Base-by-base conservation (phyloP, 2,329 filamentous ascomycete genomes). In the Trichoderma gracile region DNA sequence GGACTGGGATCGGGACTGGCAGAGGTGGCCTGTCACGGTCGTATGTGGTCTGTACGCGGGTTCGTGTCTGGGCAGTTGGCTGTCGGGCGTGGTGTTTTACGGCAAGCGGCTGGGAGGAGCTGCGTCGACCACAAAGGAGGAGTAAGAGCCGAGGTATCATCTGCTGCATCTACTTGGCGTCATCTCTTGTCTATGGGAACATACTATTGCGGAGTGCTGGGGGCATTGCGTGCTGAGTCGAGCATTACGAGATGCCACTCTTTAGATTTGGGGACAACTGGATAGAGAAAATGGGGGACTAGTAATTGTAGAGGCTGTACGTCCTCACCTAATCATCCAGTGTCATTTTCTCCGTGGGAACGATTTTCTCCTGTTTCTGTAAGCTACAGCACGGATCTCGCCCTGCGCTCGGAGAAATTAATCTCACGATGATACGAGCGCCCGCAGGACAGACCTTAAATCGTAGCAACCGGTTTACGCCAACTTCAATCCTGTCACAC, bases 1-100 rank as follows among this genome's bases (percentile, higher is more conserved):
- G 69, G 95, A 99, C 76, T 98, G 94, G 94, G 95, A 99, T 76
- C 88, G 95, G n/a, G 93, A 96, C 71, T 99, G 95, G 95, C 95
- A 99, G 84, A 91, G 89, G 76, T 99, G 94, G 91, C 95, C 95
- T 0, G 89, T 98, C 54, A 99, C 95, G 0, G 90, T 99, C 65
- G 78, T 98, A 5, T 87, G 86, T 2, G 95, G 95, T 3, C 82
- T 90, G 19, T 98, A 96, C 76, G 78, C 86, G 6, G 95, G 95
- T 1, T 93, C 91, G 76, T 81, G 86, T 1, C 69, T 91, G 14
- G 93, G 93, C 1, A 89, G 90, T 73, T 72, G 86, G 63, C 68
- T 87, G 19, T 87, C 88, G 0, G 84, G 84, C 3, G 79, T 77
- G 1, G 56, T 84, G 65, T 76, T 79, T 7, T 82, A 79, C 69